Conservation (phyloP, 2,329 filamentous ascomycete genomes). For the Cryphonectria naterciae region DNA sequence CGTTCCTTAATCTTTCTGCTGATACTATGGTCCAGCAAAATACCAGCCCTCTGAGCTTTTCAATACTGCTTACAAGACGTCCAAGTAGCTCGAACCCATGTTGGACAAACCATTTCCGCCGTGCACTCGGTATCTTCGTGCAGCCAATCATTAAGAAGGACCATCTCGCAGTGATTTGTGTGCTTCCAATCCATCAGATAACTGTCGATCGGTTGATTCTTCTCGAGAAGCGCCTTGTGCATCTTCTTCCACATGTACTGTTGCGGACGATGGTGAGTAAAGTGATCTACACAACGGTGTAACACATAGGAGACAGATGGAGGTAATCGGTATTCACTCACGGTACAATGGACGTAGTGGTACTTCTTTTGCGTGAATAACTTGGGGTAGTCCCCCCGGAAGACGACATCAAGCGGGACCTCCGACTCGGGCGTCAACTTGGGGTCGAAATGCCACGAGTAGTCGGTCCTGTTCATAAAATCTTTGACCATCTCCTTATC, state of each 20-base stretch:
- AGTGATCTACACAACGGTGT: not conserved
- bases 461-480: constrained; percentile 30
- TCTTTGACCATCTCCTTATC: constrained; percentile 28
- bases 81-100: constrained; percentile 29
- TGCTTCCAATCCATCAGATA: constrained; percentile 27
- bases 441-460: constrained; percentile 28
- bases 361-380: constrained; percentile 20
- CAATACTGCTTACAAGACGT: constrained; percentile 20
- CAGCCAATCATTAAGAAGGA: constrained; percentile 26
- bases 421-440: constrained; percentile 22
- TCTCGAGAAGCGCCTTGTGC: constrained; percentile 29
- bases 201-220: constrained; percentile 27
- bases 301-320: not conserved
- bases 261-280: not conserved
- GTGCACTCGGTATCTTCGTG: constrained; percentile 28
- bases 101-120: constrained; percentile 27
- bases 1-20: no score
- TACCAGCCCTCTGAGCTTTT: not conserved
- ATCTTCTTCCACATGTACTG: constrained; percentile 31
- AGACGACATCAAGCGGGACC: constrained; percentile 24
- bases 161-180: constrained; percentile 28
- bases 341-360: not conserved
- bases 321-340: not conserved
- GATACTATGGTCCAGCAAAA: not conserved
- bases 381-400: constrained; percentile 27